Evolutionary conservation across 495 filamentous ascomycete genomes (phyloP), one percentile per base, ranked within the genome.

Genomic region (Podospora pseudocomata): DNA sequence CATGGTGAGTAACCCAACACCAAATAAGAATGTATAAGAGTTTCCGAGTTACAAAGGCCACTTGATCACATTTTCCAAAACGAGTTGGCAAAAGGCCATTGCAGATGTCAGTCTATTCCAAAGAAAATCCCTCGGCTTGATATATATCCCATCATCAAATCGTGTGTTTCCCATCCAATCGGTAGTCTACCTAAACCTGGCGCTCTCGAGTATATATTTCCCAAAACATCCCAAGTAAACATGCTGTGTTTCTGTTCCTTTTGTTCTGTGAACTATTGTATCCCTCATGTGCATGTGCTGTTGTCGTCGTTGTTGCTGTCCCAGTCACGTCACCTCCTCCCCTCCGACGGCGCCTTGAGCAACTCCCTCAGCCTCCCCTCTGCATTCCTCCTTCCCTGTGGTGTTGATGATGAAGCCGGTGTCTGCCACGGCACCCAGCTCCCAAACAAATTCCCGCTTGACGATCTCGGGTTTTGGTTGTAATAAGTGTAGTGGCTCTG

Each of bases 321-420:
- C 2, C 15, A 28, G 11, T 9, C 30, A 28, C 23, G 4, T 49
- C 26, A 44, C 30, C 63, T 26, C 49, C 49, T 53, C 11, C 7
- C n/a, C 23, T 13, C 65, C 15, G 27, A 20, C 32, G 15, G 11
- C 44, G 11, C 34, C n/a, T 16, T 39, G 20, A 79, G 70, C 13
- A 79, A 62, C 64, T 77, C 71, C 9, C 77, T 66, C 23, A 79
- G 67, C 53, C 75, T 76, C 1, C 72, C 74, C 65, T 75, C 76
- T 19, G 76, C 76, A 30, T 74, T 67, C 32, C n/a, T 34, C 61
- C 34, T 26, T 23, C 7, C 30, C 18, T 49, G 27, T 19, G 30
- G 30, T 19, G 2, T 19, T n/a, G 28, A n/a, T 49, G 39, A 49
- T 11, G 39, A 11, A 6, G 39, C 9, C 9, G 39, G 6, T 13